Conservation (phyloP, 192 early-diverging fungal genomes). For the Backusella luteola region DNA sequence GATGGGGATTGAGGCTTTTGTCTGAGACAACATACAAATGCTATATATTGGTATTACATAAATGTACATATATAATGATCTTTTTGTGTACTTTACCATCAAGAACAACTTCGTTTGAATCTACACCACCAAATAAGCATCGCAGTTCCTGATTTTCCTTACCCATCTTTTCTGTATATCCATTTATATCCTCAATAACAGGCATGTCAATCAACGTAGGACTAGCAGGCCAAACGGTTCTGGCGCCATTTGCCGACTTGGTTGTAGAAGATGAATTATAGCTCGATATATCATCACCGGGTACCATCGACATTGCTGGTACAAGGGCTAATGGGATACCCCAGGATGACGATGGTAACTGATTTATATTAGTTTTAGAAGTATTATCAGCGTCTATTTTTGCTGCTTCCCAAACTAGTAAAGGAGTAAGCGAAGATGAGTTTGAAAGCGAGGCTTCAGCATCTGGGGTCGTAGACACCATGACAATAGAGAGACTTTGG, state of each 20-base stretch:
- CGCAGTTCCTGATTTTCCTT: constrained; percentile 29
- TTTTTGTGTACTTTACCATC: constrained; percentile 32
- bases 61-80: background rate
- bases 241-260: background rate
- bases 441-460: constrained; percentile 12
- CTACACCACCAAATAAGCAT: constrained; percentile 27
- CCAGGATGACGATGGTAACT: constrained; percentile 13
- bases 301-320: constrained; percentile 24
- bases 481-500: constrained; percentile 10
- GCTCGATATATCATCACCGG: background rate
- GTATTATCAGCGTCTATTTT: background rate
- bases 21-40: background rate
- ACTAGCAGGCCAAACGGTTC: constrained; percentile 31
- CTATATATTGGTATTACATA: background rate
- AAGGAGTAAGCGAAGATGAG: constrained; percentile 25
- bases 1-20: constrained; percentile 19
- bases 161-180: constrained; percentile 21
- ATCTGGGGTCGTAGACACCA: constrained; percentile 25
- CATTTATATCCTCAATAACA: constrained; percentile 12
- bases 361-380: background rate
- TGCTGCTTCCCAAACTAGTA: constrained; percentile 30
- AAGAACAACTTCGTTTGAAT: constrained; percentile 31
- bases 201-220: constrained; percentile 3
- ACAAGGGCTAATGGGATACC: constrained; percentile 37
- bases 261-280: constrained; percentile 1